Evolutionary conservation across 2,329 filamentous ascomycete species (phyloP).

Genomic region (Epicoccum sorghinum): DNA sequence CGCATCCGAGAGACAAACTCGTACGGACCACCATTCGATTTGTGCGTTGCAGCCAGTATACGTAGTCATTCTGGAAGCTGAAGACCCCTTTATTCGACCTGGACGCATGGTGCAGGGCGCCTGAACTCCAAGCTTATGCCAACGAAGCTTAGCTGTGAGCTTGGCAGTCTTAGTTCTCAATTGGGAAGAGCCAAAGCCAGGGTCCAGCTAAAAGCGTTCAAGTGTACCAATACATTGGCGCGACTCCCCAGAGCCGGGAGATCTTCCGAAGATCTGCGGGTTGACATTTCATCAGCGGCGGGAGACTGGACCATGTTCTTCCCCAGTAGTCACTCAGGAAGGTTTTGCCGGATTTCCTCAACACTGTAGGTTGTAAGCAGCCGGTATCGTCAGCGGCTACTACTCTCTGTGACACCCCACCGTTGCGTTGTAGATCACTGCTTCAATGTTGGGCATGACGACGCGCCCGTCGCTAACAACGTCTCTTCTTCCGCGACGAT

Average conservation of each 20-base stretch:
- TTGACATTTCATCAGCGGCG: background rate
- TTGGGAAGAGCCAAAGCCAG: background rate
- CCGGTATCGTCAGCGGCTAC: background rate
- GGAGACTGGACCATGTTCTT: background rate
- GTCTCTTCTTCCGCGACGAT: too few species aligned
- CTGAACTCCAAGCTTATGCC: background rate
- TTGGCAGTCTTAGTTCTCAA: background rate
- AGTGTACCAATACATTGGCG: background rate
- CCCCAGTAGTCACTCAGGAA: background rate
- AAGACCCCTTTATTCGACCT: too few species aligned
- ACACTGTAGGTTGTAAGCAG: background rate
- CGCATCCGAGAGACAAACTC: too few species aligned
- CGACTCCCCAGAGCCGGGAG: conserved; percentile 1
- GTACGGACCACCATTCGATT: background rate
- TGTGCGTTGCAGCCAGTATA: background rate
- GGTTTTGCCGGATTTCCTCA: background rate
- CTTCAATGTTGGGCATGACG: background rate
- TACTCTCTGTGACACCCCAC: background rate
- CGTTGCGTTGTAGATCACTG: background rate
- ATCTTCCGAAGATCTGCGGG: background rate
- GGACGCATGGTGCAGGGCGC: background rate
- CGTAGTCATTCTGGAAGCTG: background rate
- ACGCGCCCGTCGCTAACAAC: background rate
- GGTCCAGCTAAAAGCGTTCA: background rate
- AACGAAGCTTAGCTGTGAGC: background rate